A percentile compares a stretch with the other conserved stretches of the same genome.
Evolutionary conservation across 2,329 filamentous ascomycete genomes (phyloP).

Genomic region (Neurospora sp.): DNA sequence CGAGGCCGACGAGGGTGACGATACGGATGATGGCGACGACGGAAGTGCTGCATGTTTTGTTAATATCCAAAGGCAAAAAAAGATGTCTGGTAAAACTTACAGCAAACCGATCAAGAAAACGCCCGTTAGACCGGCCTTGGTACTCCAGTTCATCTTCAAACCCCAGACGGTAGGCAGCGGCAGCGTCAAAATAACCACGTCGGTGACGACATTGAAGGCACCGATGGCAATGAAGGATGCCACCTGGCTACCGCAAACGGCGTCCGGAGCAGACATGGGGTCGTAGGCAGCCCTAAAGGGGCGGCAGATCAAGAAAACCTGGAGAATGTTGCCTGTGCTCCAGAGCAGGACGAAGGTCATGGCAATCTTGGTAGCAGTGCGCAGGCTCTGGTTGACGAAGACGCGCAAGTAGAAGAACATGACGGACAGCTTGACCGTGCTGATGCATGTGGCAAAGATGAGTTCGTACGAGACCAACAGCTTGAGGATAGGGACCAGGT

Average conservation of each 20-base stretch:
- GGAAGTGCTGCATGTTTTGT: constrained; percentile 10
- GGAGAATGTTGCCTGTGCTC: constrained; percentile 18
- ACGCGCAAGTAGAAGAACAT: constrained; percentile 34
- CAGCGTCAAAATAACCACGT: constrained; percentile 28
- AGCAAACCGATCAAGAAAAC: constrained; percentile 27
- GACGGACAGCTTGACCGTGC: constrained; percentile 31
- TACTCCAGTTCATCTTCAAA: constrained; percentile 25
- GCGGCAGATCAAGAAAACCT: constrained; percentile 23
- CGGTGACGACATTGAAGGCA: constrained; percentile 28
- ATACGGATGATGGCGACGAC: constrained; percentile 30
- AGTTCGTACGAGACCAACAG: constrained; percentile 29
- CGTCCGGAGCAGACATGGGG: constrained; percentile 1
- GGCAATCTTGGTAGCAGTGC: constrained; percentile 21
- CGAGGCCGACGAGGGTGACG: constrained; percentile 27
- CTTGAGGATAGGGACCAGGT: constrained; percentile 19
- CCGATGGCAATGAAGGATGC: constrained; percentile 28
- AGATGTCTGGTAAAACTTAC: constrained; percentile 17
- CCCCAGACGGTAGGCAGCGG: constrained; percentile 29
- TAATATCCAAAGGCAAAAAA: background rate
- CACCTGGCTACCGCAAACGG: constrained; percentile 24
- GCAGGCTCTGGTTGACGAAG: constrained; percentile 24
- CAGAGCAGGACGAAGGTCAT: constrained; percentile 19
- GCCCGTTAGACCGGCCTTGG: constrained; percentile 28
- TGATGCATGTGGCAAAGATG: constrained; percentile 25
- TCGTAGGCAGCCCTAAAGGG: constrained; percentile 18